Evolutionary conservation across 179 eudicot species (phyloP).

Genomic region (Beta macrorhiza): DNA sequence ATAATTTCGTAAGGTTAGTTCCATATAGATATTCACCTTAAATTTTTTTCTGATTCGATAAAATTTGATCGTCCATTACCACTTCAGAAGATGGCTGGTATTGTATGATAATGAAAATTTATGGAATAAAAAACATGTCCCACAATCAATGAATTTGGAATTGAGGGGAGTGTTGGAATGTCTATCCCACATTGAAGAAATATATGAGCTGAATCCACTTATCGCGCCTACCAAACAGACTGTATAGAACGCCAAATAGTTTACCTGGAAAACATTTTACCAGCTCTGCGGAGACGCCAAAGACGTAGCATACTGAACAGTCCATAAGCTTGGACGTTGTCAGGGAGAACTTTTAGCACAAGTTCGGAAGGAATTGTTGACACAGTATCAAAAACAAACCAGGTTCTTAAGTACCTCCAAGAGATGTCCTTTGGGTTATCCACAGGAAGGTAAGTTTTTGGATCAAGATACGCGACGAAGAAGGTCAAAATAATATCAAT

Average conservation of each 20-base stretch:
- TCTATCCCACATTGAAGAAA: no score
- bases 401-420: conserved; percentile 48
- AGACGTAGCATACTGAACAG: conserved; percentile 68
- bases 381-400: conserved; percentile 60
- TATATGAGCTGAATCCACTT: no score
- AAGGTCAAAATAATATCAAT: conserved; percentile 63
- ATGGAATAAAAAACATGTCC: no score
- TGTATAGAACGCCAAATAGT: background rate
- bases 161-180: no score
- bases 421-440: conserved; percentile 54
- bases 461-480: conserved; percentile 69
- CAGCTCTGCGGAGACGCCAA: conserved; percentile 82
- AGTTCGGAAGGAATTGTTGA: conserved; percentile 68
- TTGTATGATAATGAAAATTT: no score
- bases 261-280: conserved; percentile 77
- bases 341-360: conserved; percentile 39
- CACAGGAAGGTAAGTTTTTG: conserved; percentile 57
- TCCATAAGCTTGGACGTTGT: conserved; percentile 45
- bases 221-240: no score
- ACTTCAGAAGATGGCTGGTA: no score
- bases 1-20: no score
- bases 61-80: no score
- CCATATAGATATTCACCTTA: no score
- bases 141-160: no score
- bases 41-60: no score